Conservation (phyloP, 2,329 filamentous ascomycete genomes). For the Endocalyx cinctus region DNA sequence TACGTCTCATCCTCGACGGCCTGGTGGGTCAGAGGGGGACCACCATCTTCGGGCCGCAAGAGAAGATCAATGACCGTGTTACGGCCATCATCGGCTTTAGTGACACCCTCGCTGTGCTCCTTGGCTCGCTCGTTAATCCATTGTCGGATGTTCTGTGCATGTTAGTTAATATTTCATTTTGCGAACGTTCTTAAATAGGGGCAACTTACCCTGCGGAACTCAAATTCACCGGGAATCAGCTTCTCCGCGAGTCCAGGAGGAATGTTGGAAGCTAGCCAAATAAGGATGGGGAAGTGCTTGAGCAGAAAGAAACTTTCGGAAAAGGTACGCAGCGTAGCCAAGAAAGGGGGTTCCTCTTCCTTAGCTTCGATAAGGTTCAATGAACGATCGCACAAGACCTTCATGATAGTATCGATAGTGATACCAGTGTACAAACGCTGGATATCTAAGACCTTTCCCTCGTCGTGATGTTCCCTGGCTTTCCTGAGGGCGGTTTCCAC, state of each 20-base stretch:
- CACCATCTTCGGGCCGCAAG: background rate
- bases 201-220: conserved; percentile 2
- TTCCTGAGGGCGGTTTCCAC: background rate
- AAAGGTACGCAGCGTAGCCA: conserved; percentile 4
- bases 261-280: conserved; percentile 2
- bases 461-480: conserved; percentile 1
- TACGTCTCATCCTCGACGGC: conserved; percentile 4
- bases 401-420: conserved; percentile 6
- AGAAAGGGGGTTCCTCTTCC: conserved; percentile 4
- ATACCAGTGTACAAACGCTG: conserved; percentile 5
- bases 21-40: conserved; percentile 2
- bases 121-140: conserved; percentile 3
- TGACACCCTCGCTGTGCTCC: conserved; percentile 2
- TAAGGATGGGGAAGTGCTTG: conserved; percentile 4
- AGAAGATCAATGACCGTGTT: conserved; percentile 4
- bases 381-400: conserved; percentile 1
- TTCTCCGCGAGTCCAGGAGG: conserved; percentile 1
- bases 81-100: conserved; percentile 1
- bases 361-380: conserved; percentile 2
- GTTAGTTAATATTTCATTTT: too few relatives aligned
- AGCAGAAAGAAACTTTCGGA: conserved; percentile 5
- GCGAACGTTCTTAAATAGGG: too few relatives aligned
- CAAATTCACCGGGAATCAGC: conserved; percentile 1
- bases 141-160: background rate
- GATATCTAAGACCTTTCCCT: conserved; percentile 1